Base-by-base conservation (phyloP, 1,139 yeast genomes). In the Yueomyces sp. region DNA sequence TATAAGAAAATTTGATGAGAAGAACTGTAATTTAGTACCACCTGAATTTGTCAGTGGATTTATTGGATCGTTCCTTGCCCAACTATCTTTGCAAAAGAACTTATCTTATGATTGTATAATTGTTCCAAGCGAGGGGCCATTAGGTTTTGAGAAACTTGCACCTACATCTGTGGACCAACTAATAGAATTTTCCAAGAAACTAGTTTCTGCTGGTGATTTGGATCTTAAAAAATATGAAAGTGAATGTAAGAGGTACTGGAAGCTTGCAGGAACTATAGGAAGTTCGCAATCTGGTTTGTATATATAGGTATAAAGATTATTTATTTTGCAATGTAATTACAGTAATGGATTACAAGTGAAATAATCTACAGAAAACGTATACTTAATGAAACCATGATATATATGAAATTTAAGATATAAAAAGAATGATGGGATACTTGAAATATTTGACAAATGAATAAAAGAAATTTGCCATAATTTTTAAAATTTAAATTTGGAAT, bases 51-150 rank as follows among this genome's bases (percentile, higher is more conserved):
- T 59, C 7, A 54, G 62, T 1, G 62, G 59, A 3, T 59, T 57
- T 39, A 46, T 53, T 34, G 62, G 61, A 4, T 49, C 56, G 32
- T 29, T 59, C 4, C 25, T 57, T 26, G 43, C 53, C 1, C 50
- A 51, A 36, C 31, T 57, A 26, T 40, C 49, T 8, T 34, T 35
- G 9, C 37, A 39, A 27, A 37, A 41, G 7, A 34, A 44, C 9
- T 33, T 31, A 11, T 36, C 48, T 2, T 54, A 51, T 38, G 40
- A 44, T 25, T 53, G 53, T 3, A 30, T 52, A n/a, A 41, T 57
- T 7, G 57, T 52, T 1, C 64, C 63, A 25, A 57, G 64, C 45
- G 65, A 61, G 45, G 65, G 65, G 4, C 64, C 64, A 2, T 49
- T 50, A 3, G 62, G 63, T 7, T 59, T 57, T 45, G 64, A 60